phyloP scores from a whole-genome alignment of 371 early-diverging fungal genomes.

The Entomophthora muscae region DNA sequence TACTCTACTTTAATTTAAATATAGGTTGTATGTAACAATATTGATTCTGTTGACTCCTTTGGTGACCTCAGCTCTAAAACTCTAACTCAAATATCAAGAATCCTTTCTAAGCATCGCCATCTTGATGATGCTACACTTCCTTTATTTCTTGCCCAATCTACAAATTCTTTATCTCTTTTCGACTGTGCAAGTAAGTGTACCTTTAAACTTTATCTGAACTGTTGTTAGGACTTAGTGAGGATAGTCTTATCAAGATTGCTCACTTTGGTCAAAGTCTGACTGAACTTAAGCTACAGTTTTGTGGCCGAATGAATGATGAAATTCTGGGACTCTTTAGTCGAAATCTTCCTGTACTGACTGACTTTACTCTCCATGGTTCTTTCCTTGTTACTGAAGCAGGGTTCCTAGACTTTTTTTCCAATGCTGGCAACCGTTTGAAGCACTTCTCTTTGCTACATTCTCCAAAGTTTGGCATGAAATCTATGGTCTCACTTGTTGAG shows the following conservation, averaged over 20 bases:
- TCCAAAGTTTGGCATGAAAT: slow-evolving; percentile 29
- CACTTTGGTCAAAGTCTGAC: slow-evolving; percentile 39
- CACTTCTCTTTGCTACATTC: slow-evolving; percentile 36
- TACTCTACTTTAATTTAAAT: neutral
- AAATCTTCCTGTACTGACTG: slow-evolving; percentile 25
- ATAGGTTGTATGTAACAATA: slow-evolving; percentile 41
- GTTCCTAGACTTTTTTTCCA: slow-evolving; percentile 39
- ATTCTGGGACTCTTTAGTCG: slow-evolving; percentile 25
- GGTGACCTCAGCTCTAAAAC: slow-evolving; percentile 52
- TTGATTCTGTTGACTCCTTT: slow-evolving; percentile 63
- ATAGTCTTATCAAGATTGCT: slow-evolving; percentile 33
- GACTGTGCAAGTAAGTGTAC: slow-evolving; percentile 50
- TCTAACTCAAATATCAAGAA: slow-evolving; percentile 52
- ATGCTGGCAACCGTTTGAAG: slow-evolving; percentile 26
- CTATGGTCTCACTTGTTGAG: slow-evolving; percentile 29
- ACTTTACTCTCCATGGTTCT: slow-evolving; percentile 49
- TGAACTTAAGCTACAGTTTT: slow-evolving; percentile 40
- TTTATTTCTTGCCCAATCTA: slow-evolving; percentile 49
- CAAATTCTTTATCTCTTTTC: slow-evolving; percentile 36
- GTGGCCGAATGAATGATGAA: slow-evolving; percentile 52
- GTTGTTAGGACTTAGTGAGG: slow-evolving; percentile 27
- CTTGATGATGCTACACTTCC: slow-evolving; percentile 38
- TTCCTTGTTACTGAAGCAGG: slow-evolving; percentile 39
- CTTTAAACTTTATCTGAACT: too few relatives aligned
- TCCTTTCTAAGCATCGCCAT: slow-evolving; percentile 56